These are phyloP conservation scores for Thraustotheca clavata DNA, from an alignment of 352 stramenopile genomes.

Conservation along the genomic window DNA sequence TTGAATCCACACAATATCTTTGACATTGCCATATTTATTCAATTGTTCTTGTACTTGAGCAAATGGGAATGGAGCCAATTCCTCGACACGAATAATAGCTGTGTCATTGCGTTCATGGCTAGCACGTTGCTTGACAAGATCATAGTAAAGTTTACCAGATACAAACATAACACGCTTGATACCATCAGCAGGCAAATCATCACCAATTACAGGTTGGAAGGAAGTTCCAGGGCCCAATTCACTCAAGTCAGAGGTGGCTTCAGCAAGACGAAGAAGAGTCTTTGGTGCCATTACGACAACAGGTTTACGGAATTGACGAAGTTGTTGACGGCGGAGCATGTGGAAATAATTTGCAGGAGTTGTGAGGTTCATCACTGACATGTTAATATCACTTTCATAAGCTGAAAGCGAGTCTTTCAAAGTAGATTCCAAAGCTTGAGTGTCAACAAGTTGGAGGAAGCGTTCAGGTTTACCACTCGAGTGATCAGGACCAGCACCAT, in stretches of 20 bases:
- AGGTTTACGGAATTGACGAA: constrained; percentile 64
- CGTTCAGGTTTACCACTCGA: constrained; percentile 68
- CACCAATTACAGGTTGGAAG: constrained; percentile 62
- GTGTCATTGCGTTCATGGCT: constrained; percentile 36
- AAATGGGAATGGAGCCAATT: constrained; percentile 81
- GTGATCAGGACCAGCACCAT: constrained; percentile 82
- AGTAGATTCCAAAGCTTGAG: constrained; percentile 38
- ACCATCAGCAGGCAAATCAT: constrained; percentile 40
- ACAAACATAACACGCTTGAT: constrained; percentile 71
- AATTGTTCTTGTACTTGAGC: constrained; percentile 50
- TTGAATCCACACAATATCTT: constrained; percentile 69
- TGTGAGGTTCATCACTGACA: constrained; percentile 75
- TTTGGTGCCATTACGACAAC: constrained; percentile 72
- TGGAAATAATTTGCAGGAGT: constrained; percentile 96
- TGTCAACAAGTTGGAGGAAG: constrained; percentile 82
- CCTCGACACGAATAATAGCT: constrained; percentile 68
- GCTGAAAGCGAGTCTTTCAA: constrained; percentile 28
- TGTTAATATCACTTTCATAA: constrained; percentile 69
- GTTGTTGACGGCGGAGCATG: constrained; percentile 86
- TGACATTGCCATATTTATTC: constrained; percentile 46
- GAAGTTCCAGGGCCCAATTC: constrained; percentile 45
- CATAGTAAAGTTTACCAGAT: constrained; percentile 83
- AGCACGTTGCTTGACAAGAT: constrained; percentile 58
- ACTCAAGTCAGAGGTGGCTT: constrained; percentile 54
- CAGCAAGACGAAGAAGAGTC: constrained; percentile 55